Evolutionary conservation across 805 yeast species (phyloP).

Genomic region (Wickerhamomyces xylosicus): DNA sequence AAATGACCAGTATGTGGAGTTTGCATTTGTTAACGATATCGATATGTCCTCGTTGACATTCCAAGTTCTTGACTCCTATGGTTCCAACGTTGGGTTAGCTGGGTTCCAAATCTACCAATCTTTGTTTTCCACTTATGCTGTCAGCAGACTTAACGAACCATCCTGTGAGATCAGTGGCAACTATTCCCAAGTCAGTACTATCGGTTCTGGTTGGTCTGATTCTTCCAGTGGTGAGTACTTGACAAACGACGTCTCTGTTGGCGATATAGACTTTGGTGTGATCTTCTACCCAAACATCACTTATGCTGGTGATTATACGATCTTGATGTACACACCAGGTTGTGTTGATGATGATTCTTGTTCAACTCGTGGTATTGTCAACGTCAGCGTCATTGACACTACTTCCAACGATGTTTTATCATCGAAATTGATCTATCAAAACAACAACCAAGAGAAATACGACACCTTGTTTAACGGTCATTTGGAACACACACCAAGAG

Average conservation of each 20-base stretch:
- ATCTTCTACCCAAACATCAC: conserved; percentile 59
- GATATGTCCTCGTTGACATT: conserved; percentile 52
- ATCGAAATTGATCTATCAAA: conserved; percentile 55
- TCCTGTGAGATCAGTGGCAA: conserved; percentile 31
- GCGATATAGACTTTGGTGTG: conserved; percentile 27
- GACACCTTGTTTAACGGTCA: conserved; percentile 70
- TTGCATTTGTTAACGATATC: conserved; percentile 64
- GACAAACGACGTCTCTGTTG: conserved; percentile 22
- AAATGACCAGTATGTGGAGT: conserved; percentile 58
- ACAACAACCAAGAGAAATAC: conserved; percentile 70
- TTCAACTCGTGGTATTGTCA: conserved; percentile 59
- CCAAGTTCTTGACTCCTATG: conserved; percentile 58
- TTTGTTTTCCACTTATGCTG: conserved; percentile 54
- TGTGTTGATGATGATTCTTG: conserved; percentile 66
- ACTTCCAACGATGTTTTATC: conserved; percentile 26
- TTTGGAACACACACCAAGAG: conserved; percentile 36
- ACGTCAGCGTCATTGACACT: conserved; percentile 53
- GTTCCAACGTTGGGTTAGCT: conserved; percentile 53
- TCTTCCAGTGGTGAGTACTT: conserved; percentile 25
- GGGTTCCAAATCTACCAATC: conserved; percentile 65
- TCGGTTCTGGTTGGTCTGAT: conserved; percentile 20
- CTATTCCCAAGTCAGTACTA: conserved; percentile 20
- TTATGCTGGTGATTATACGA: conserved; percentile 63
- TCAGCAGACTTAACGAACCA: conserved; percentile 59
- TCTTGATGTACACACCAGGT: conserved; percentile 80